These are phyloP conservation scores for Elongisporangium undulatum DNA, from an alignment of 352 stramenopile genomes.

Conservation along the genomic window DNA sequence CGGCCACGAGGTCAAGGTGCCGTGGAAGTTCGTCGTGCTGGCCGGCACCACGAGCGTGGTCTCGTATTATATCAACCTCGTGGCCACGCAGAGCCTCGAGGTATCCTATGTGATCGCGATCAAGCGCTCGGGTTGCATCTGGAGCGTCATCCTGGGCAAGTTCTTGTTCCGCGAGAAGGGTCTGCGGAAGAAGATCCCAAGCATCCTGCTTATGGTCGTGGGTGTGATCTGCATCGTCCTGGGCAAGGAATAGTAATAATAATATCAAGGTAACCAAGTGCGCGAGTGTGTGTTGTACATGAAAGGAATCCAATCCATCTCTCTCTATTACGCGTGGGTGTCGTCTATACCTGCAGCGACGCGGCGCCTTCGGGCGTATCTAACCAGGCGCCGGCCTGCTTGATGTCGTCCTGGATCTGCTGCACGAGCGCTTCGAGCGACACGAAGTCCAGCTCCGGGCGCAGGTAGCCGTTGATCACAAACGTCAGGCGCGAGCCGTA, in stretches of 20 bases:
- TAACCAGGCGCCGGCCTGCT: constrained; percentile 63
- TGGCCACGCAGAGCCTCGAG: constrained; percentile 71
- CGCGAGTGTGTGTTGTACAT: neutral
- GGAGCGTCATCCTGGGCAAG: constrained; percentile 71
- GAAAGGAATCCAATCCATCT: neutral
- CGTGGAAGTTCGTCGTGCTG: constrained; percentile 67
- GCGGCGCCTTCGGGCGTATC: constrained; percentile 48
- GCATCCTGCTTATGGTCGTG: constrained; percentile 75
- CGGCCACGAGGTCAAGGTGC: constrained; percentile 49
- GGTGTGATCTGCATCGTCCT: constrained; percentile 78
- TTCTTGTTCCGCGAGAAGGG: constrained; percentile 70
- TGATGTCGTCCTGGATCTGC: constrained; percentile 88
- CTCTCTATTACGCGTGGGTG: neutral
- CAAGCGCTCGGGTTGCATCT: constrained; percentile 82
- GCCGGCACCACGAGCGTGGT: constrained; percentile 65
- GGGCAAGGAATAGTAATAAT: constrained; percentile 43
- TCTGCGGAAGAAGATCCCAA: constrained; percentile 78
- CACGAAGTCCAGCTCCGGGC: constrained; percentile 93
- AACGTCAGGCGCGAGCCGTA: constrained; percentile 94
- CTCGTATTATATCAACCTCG: constrained; percentile 83
- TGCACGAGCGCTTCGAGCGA: constrained; percentile 91
- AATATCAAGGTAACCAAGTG: constrained; percentile 9
- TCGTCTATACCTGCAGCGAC: constrained; percentile 17
- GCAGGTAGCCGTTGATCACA: constrained; percentile 90
- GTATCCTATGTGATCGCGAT: constrained; percentile 85